Evolutionary conservation across 164 flowering plant genomes (phyloP), one percentile per base, ranked within the genome.

Genomic region (Vitis cinerea): DNA sequence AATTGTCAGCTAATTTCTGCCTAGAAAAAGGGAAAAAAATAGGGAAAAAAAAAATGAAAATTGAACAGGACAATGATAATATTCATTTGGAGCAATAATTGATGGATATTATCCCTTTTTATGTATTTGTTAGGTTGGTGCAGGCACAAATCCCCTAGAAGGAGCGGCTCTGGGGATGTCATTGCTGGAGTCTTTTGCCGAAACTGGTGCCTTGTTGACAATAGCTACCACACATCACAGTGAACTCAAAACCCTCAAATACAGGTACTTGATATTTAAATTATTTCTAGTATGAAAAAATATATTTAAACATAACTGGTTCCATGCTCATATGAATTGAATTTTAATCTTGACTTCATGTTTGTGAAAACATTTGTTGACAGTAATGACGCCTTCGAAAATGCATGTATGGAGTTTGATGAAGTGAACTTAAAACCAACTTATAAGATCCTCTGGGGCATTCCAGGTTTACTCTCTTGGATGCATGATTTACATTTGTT

Each of bases 101-200:
- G 9, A 48, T 58, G 12, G 9, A 48, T 47, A 19, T 16, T 11
- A 15, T 52, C 9, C 44, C 47, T 65, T 31, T 65, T 50, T 69
- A 14, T 49, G 27, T 65, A 27, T 56, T 27, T 74, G 10, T 53
- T 69, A 94, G 97, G 92, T 94, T 80, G 99, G 99, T 70, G 97
- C 97, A 9, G 99, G 99, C 50, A 94, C 99, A 56, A 94, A 94
- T 83, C 99, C 97, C 48, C 83, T 92, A 37, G 99, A 94, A 87
- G 99, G 99, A 72, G 95, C 99, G 57, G 97, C 99, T 30, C 84
- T 94, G n/a, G 97, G 97, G 60, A 94, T 94, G 94, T 84, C 99
- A 61, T 60, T 92, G 67, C 84, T 94, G 67, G 99, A 94, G 81
- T 83, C 87, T 74, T 90, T 94, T 86, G 94, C 97, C 64, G 85